phyloP scores from a whole-genome alignment of 768 basidiomycete genomes.

The Macrolepiota albuminosa region DNA sequence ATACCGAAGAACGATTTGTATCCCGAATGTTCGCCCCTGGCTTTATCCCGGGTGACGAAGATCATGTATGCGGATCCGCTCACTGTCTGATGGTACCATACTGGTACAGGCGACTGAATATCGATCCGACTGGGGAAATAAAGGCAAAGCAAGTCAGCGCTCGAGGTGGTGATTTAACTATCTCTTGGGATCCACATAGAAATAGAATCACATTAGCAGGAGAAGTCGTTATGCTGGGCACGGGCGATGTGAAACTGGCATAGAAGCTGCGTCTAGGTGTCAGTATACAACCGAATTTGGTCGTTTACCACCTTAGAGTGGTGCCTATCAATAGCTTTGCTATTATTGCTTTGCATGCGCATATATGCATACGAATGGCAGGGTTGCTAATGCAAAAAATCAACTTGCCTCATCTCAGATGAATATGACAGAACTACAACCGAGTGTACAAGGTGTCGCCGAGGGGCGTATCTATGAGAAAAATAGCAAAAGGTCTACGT shows the following conservation, averaged over 20 bases:
- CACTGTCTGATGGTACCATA: constrained; percentile 41
- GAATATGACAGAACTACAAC: not conserved
- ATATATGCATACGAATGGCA: too few relatives aligned
- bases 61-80: constrained; percentile 40
- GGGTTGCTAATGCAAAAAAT: not conserved
- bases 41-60: constrained; percentile 14
- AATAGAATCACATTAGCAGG: constrained; percentile 31
- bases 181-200: constrained; percentile 31
- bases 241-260: constrained; percentile 18
- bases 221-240: constrained; percentile 27
- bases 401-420: not conserved
- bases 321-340: not conserved
- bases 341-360: too few relatives aligned
- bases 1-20: constrained; percentile 31
- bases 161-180: constrained; percentile 34
- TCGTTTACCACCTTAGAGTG: not conserved
- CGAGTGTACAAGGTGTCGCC: not conserved
- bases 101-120: constrained; percentile 32
- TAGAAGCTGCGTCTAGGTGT: not conserved
- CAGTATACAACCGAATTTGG: not conserved
- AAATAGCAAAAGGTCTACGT: constrained; percentile 1
- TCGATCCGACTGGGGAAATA: constrained; percentile 24
- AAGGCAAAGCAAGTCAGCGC: constrained; percentile 48
- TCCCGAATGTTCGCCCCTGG: constrained; percentile 48
- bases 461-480: not conserved